Conservation (phyloP, 2,329 filamentous ascomycete species). For the Alternaria triticina region DNA sequence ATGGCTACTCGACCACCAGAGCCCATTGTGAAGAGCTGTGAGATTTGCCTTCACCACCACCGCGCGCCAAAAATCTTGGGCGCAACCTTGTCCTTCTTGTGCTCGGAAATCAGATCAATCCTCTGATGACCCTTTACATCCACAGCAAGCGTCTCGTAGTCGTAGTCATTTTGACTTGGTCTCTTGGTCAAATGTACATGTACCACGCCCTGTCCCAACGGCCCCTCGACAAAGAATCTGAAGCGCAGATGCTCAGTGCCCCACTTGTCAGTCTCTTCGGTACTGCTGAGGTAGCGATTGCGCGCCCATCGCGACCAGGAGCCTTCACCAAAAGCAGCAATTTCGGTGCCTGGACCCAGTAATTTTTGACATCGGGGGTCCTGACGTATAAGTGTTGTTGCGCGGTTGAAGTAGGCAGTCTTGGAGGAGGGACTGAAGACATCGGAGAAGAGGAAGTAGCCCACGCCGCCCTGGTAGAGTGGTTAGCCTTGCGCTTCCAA, state of each 20-base stretch:
- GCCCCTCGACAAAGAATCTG: slow-evolving; percentile 85
- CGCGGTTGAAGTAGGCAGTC: slow-evolving; percentile 85
- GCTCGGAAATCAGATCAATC: slow-evolving; percentile 47
- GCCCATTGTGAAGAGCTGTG: not conserved
- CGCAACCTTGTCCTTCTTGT: slow-evolving; percentile 36
- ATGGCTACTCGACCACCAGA: not conserved
- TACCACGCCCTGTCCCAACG: slow-evolving; percentile 74
- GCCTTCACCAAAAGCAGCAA: slow-evolving; percentile 80
- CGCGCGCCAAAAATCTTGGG: slow-evolving; percentile 47
- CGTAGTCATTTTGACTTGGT: slow-evolving; percentile 68
- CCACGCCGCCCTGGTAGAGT: slow-evolving; percentile 69
- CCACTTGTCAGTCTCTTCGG: slow-evolving; percentile 70
- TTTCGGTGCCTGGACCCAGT: slow-evolving; percentile 75
- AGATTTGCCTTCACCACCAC: slow-evolving; percentile 36
- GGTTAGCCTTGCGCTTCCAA: slow-evolving; percentile 4
- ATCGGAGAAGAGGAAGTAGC: slow-evolving; percentile 49
- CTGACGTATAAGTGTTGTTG: slow-evolving; percentile 77
- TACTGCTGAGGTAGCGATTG: slow-evolving; percentile 66
- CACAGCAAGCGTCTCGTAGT: slow-evolving; percentile 80
- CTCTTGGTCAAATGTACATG: slow-evolving; percentile 78
- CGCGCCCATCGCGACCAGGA: slow-evolving; percentile 82
- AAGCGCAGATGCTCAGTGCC: slow-evolving; percentile 83
- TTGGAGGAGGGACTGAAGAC: slow-evolving; percentile 71
- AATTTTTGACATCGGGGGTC: slow-evolving; percentile 74
- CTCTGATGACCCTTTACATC: slow-evolving; percentile 73